Base-by-base conservation (phyloP, 768 basidiomycete genomes). In the Xerocomus brunneocitrinus region DNA sequence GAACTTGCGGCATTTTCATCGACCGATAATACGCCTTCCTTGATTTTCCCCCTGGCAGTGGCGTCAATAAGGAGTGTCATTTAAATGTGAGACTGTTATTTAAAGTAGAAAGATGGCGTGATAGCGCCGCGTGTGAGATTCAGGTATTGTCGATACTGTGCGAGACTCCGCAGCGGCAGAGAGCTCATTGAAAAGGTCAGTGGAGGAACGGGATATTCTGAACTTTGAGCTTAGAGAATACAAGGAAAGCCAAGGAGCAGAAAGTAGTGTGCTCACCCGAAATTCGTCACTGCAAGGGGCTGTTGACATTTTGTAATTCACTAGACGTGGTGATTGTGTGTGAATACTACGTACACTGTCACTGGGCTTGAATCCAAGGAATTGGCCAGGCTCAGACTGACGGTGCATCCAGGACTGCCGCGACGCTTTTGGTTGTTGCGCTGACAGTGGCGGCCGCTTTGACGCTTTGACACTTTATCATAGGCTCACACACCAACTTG, bases 1-100 rank as follows among this genome's bases (percentile, higher is more conserved):
- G 70, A 76, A 3, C 65, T 48, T 16, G 76, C 81, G 0, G 81
- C 82, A 46, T 59, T 35, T 19, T 82, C 81, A 56, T 73, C 71
- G 50, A 75, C 70, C 30, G 48, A 25, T 5, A 47, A 35, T 38
- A 55, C 46, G 4, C 60, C 55, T 49, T 58, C 39, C 56, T 53
- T 42, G 56, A 34, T 49, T 43, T 56, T 32, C 32, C 49, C 53
- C 42, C 41, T 52, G 40, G 54, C 27, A 32, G 27, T 52, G 38
- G 48, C n/a, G 51, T 41, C 47, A 45, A 45, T 38, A 39, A 45
- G 41, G 45, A 49, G 47, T 25, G 47, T 36, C 64, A 68, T 64
- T n/a, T 34, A 24, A 27, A 46, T 8, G 16, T 40, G 38, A 19
- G 27, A 19, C 12, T 31, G 12, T 13, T 22, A 4, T 19, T 45